These are phyloP conservation scores for Cryomyces minteri DNA, from an alignment of 495 filamentous ascomycete species.

Conservation along the genomic window DNA sequence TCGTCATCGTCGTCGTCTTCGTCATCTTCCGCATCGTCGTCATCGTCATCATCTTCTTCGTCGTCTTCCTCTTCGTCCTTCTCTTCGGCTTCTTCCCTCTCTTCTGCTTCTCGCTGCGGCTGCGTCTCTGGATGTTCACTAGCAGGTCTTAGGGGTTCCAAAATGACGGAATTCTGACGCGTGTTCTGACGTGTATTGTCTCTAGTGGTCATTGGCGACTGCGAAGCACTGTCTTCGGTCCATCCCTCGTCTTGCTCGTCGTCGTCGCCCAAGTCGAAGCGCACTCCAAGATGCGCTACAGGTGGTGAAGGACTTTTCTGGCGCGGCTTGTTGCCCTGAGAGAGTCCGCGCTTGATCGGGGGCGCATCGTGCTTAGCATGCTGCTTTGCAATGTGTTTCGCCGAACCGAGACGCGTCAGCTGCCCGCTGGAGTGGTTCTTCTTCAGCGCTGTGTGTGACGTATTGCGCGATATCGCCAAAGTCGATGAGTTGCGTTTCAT, in stretches of 20 bases:
- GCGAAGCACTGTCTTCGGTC: slow-evolving; percentile 24
- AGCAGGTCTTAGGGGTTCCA: background rate
- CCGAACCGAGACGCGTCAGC: background rate
- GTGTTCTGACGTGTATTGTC: slow-evolving; percentile 18
- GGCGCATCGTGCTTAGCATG: background rate
- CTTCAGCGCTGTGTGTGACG: background rate
- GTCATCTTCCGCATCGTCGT: too few relatives aligned
- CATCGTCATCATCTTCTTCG: too few relatives aligned
- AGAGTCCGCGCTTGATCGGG: background rate
- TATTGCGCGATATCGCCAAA: slow-evolving; percentile 6
- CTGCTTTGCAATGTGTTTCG: background rate
- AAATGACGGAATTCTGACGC: slow-evolving; percentile 16
- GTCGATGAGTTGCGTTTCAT: slow-evolving; percentile 18
- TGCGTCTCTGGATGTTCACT: too few relatives aligned
- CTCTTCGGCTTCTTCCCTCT: too few relatives aligned
- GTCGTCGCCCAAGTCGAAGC: background rate
- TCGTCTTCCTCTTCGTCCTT: too few relatives aligned
- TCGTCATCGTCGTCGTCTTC: too few relatives aligned
- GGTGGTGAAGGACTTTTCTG: background rate
- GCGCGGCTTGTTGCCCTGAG: background rate
- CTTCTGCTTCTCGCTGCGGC: too few relatives aligned
- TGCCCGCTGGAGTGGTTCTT: slow-evolving; percentile 2
- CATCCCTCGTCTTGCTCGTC: slow-evolving; percentile 19
- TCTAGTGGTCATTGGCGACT: slow-evolving; percentile 17
- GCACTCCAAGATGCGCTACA: background rate